Base-by-base conservation (phyloP, 331 rosid genomes). In the Ulmus americana region DNA sequence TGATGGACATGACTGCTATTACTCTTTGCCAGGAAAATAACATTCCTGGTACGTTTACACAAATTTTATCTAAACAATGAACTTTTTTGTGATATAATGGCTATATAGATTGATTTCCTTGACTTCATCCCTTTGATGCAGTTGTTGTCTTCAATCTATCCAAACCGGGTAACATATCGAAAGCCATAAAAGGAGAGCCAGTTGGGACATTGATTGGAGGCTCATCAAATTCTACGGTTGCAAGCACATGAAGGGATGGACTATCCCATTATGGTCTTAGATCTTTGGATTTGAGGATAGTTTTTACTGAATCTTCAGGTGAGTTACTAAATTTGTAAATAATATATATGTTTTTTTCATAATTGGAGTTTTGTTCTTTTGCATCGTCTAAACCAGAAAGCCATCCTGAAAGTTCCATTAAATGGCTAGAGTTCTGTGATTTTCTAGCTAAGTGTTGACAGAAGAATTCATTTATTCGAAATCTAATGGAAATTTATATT, bases 1-100 rank as follows among this genome's bases (percentile, higher is more conserved):
- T 92, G 68, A 92, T 92, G 98, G 98, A 92, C 84, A 72, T 89
- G 96, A 92, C 98, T 39, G 97, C 98, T 72, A 85, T 92, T 71
- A 92, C 98, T 20, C 70, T 92, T 73, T 92, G 98, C 74, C 95
- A 92, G 72, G 95, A 87, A 71, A 92, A 92, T 75, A 87, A 89
- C 63, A 89, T 92, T 72, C 98, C 98, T 0, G 91, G 98, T 89
- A 83, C 51, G 87, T 79, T 64, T 42, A 8, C 43, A 63, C 65
- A 59, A 73, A 55, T 52, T 39, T 67, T 18, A 16, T 11, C 40
- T 47, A 42, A 50, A n/a, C 15, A 6, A 47, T 40, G 38, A 22
- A 10, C 63, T 1, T 10, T 10, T 43, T 2, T 22, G 1, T 7
- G 7, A 10, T 14, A 10, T 16, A 14, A 51, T 41, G 7, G 22